Evolutionary conservation across 2,329 filamentous ascomycete genomes (phyloP), one percentile per base, ranked within the genome.

Genomic region (Volutella citrinella): DNA sequence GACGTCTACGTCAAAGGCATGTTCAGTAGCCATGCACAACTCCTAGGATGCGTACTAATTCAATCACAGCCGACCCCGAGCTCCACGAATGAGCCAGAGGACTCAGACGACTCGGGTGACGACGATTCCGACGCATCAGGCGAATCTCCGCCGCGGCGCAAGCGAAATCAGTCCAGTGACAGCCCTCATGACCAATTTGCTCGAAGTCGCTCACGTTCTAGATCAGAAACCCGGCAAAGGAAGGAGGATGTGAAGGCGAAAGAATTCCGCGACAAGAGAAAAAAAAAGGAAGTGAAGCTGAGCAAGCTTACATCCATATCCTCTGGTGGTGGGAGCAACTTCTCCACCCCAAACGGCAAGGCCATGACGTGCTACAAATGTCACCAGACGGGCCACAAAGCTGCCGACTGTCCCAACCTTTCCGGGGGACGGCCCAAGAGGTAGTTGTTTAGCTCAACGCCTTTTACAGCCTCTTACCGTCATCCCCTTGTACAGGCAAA

Each of bases 201-300:
- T 20, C 43, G 42, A 38, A 53, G 46, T 29, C 54, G 58, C 31
- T 62, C 61, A 32, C 54, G 49, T 14, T 64, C 59, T 24, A 54
- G 52, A 23, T 63, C 60, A 19, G 54, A 42, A 17, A 40, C 56
- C 18, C 51, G 54, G 27, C 47, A 46, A 19, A 51, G 30, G 30
- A 14, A 40, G 10, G 56, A 63, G 39, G 51, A 38, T 24, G 17
- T 30, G 19, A 61, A 55, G 21, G 61, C 62, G 7, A 66, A 70
- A 43, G 67, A 77, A 45, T 58, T 81, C 13, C 73, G 76, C 7
- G 74, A 78, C 25, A 72, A 74, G 53, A 67, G 79, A 27, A 73
- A 76, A 49, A 79, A 79, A 57, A 83, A 82, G 56, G 77, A 83
- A 35, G 69, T 86, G 32, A 81, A 82, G 41, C 61, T 87, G 36